phyloP scores from a whole-genome alignment of 495 filamentous ascomycete species.

The Staphylotrichum longicolle region DNA sequence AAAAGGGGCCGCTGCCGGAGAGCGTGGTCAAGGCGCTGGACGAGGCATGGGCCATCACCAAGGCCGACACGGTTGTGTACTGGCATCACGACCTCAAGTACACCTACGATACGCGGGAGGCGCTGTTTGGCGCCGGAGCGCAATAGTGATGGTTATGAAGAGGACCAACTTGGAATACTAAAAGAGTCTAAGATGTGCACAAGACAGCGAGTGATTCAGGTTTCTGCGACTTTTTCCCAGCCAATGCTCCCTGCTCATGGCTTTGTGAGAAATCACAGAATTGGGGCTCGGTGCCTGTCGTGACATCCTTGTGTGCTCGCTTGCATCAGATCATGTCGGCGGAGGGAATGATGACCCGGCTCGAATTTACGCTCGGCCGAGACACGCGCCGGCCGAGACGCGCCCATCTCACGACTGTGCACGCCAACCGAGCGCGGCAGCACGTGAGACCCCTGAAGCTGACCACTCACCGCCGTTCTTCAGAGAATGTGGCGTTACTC shows the following conservation, averaged over 20 bases:
- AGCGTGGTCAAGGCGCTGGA: slow-evolving; percentile 79
- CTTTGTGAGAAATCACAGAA: no score
- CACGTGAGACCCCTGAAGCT: slow-evolving; percentile 11
- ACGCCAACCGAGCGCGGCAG: slow-evolving; percentile 15
- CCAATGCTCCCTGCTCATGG: no score
- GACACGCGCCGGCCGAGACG: neutral
- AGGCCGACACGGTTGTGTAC: slow-evolving; percentile 66
- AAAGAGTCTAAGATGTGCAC: neutral
- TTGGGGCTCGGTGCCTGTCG: no score
- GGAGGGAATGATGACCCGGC: neutral
- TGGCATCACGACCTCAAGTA: slow-evolving; percentile 79
- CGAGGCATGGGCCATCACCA: slow-evolving; percentile 67
- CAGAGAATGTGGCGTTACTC: neutral
- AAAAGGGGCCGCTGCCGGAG: slow-evolving; percentile 84
- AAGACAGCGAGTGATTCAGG: neutral
- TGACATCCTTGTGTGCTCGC: no score
- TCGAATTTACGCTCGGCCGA: neutral
- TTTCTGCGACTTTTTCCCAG: no score
- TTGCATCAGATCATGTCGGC: no score
- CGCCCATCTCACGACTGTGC: neutral
- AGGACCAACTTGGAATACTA: no score
- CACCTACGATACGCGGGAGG: slow-evolving; percentile 66
- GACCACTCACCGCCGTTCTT: slow-evolving; percentile 6
- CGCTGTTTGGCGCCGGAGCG: slow-evolving; percentile 53
- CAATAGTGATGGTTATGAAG: slow-evolving; percentile 24